Evolutionary conservation across 2,329 filamentous ascomycete genomes (phyloP).

Genomic region (Pseudogymnoascus sp.): DNA sequence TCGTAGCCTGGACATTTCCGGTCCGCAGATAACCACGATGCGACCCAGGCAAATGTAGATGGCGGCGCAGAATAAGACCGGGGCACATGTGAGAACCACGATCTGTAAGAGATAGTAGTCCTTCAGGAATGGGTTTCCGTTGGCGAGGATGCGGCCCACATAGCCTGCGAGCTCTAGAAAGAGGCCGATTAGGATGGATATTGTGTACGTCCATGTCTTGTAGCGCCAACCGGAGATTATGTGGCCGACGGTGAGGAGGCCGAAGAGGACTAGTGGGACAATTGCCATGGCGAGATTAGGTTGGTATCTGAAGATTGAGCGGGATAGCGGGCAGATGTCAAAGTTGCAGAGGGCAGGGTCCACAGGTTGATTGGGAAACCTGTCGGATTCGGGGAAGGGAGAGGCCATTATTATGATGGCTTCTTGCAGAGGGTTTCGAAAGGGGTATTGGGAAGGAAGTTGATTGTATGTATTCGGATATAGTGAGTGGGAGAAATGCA

Average conservation of each 20-base stretch:
- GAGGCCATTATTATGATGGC: neutral
- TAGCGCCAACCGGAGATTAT: conserved; percentile 22
- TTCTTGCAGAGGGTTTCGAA: neutral
- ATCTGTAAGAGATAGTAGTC: conserved; percentile 49
- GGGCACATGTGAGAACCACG: conserved; percentile 55
- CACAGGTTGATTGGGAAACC: neutral
- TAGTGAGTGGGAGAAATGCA: neutral
- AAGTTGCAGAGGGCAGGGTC: conserved; percentile 28
- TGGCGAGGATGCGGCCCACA: conserved; percentile 47
- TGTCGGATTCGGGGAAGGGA: neutral
- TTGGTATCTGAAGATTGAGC: conserved; percentile 45
- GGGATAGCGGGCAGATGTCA: conserved; percentile 29
- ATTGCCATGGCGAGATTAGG: conserved; percentile 48
- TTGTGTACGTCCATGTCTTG: conserved; percentile 30
- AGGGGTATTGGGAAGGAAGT: neutral
- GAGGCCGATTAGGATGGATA: conserved; percentile 48
- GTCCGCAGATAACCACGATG: conserved; percentile 42
- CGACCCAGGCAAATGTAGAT: conserved; percentile 55
- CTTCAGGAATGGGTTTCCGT: conserved; percentile 44
- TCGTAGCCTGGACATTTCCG: conserved; percentile 41
- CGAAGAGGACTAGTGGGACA: conserved; percentile 45
- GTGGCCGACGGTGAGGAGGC: conserved; percentile 35
- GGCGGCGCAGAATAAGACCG: conserved; percentile 57
- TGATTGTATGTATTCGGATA: neutral
- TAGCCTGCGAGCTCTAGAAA: conserved; percentile 54